phyloP scores from a whole-genome alignment of 768 basidiomycete species.

The Boletales sp. region DNA sequence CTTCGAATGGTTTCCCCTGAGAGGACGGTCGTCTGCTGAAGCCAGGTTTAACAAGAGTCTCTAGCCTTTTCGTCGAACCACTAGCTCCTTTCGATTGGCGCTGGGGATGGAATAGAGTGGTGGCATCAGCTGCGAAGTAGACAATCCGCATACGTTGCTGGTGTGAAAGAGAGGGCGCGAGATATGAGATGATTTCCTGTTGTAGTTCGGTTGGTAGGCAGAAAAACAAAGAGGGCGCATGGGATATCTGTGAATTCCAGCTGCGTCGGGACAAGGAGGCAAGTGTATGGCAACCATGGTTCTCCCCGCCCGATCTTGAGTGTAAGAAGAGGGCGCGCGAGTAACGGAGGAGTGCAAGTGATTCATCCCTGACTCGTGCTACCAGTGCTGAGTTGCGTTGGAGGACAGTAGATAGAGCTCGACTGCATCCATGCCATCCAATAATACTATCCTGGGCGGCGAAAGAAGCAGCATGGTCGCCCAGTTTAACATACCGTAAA shows the following conservation, averaged over 20 bases:
- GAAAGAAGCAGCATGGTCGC: slow-evolving; percentile 37
- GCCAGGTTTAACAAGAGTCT: slow-evolving; percentile 3
- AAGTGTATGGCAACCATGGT: background rate
- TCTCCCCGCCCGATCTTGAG: slow-evolving; percentile 13
- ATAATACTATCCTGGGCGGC: slow-evolving; percentile 18
- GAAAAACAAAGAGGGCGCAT: slow-evolving; percentile 29
- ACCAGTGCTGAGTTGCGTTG: slow-evolving; percentile 43
- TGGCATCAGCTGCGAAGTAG: slow-evolving; percentile 43
- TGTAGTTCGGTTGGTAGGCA: slow-evolving; percentile 56
- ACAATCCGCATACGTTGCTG: slow-evolving; percentile 53
- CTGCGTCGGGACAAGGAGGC: slow-evolving; percentile 3
- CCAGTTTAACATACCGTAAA: slow-evolving; percentile 47
- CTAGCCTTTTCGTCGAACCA: slow-evolving; percentile 1
- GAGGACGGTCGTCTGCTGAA: slow-evolving; percentile 6
- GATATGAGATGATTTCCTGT: slow-evolving; percentile 52
- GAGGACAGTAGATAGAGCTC: slow-evolving; percentile 32
- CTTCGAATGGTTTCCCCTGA: slow-evolving; percentile 24
- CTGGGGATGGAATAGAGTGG: slow-evolving; percentile 42
- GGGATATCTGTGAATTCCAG: slow-evolving; percentile 5
- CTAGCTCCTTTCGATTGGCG: slow-evolving; percentile 15
- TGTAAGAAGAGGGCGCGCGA: slow-evolving; percentile 50
- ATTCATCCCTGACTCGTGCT: slow-evolving; percentile 39
- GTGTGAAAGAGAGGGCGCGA: slow-evolving; percentile 55
- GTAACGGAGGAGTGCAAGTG: slow-evolving; percentile 47
- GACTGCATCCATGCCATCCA: slow-evolving; percentile 31